Percentiles rank a stretch among this genome's conserved stretches.
Conservation (phyloP, 192 early-diverging fungal species). For the Backusella macrospora region DNA sequence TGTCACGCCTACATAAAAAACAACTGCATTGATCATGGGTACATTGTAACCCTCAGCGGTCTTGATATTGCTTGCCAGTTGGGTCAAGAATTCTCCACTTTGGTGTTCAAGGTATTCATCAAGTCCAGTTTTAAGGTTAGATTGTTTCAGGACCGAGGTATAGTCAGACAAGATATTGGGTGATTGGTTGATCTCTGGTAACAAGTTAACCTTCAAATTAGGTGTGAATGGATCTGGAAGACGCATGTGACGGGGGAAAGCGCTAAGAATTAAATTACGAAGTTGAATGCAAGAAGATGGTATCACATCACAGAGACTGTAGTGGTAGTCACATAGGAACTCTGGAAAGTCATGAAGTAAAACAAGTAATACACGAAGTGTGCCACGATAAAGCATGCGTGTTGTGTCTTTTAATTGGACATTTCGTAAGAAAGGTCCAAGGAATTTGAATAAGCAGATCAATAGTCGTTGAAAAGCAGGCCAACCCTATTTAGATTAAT, state of each 20-base stretch:
- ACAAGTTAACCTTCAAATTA: slow-evolving; percentile 88
- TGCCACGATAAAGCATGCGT: slow-evolving; percentile 86
- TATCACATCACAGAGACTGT: slow-evolving; percentile 90
- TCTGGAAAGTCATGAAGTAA: slow-evolving; percentile 97
- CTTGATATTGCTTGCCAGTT: slow-evolving; percentile 33
- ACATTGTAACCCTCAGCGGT: slow-evolving; percentile 70
- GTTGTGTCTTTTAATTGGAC: slow-evolving; percentile 73
- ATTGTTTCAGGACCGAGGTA: slow-evolving; percentile 57
- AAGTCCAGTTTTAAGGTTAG: slow-evolving; percentile 71
- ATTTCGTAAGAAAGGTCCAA: slow-evolving; percentile 80
- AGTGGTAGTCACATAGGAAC: slow-evolving; percentile 92
- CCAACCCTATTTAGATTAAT: slow-evolving; percentile 63
- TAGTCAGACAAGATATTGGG: slow-evolving; percentile 91
- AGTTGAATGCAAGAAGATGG: slow-evolving; percentile 92
- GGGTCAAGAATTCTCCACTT: slow-evolving; percentile 46
- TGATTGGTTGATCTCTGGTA: slow-evolving; percentile 86
- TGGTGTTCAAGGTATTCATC: slow-evolving; percentile 68
- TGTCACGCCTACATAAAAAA: slow-evolving; percentile 84
- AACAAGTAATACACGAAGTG: slow-evolving; percentile 88
- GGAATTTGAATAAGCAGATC: slow-evolving; percentile 81
- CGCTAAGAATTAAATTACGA: slow-evolving; percentile 94
- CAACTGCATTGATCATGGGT: slow-evolving; percentile 83
- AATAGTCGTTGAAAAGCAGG: slow-evolving; percentile 82
- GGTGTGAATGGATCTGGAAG: slow-evolving; percentile 97
- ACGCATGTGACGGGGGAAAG: slow-evolving; percentile 93